A percentile compares a stretch with the other conserved stretches of the same genome.
phyloP scores from a whole-genome alignment of 768 basidiomycete species.

The Suillus bovinus region DNA sequence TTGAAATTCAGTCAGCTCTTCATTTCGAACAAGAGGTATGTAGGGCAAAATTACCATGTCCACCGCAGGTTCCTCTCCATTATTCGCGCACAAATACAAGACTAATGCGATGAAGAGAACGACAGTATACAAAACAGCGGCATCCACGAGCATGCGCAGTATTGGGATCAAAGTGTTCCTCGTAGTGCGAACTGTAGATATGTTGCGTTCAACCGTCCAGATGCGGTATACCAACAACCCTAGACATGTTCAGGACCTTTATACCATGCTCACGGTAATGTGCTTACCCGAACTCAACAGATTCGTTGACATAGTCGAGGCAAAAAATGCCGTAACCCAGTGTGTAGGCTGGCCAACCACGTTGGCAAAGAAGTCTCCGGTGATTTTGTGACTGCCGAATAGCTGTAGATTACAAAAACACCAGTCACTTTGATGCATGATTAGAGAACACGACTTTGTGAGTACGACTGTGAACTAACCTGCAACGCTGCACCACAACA shows the following conservation, averaged over 20 bases:
- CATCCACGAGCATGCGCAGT: no score
- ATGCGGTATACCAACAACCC: not conserved
- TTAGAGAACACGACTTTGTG: not conserved
- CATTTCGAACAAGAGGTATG: no score
- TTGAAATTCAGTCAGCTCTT: no score
- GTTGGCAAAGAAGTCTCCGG: not conserved
- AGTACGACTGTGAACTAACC: no score
- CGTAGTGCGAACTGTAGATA: not conserved
- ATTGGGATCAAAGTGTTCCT: not conserved
- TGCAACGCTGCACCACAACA: no score
- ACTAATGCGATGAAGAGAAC: no score
- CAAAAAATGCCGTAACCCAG: not conserved
- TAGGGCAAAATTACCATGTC: no score
- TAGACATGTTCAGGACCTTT: not conserved
- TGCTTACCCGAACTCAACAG: not conserved
- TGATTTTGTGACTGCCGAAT: not conserved
- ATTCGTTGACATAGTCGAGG: not conserved
- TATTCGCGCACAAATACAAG: no score
- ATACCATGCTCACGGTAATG: not conserved
- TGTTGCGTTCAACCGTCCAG: not conserved
- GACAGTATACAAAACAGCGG: no score
- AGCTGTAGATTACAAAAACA: not conserved
- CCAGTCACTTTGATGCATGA: not conserved
- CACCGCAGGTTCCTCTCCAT: no score
- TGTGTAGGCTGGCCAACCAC: not conserved